Conservation (phyloP, 257 asterid genomes). For the Solanum lycopersicoides region DNA sequence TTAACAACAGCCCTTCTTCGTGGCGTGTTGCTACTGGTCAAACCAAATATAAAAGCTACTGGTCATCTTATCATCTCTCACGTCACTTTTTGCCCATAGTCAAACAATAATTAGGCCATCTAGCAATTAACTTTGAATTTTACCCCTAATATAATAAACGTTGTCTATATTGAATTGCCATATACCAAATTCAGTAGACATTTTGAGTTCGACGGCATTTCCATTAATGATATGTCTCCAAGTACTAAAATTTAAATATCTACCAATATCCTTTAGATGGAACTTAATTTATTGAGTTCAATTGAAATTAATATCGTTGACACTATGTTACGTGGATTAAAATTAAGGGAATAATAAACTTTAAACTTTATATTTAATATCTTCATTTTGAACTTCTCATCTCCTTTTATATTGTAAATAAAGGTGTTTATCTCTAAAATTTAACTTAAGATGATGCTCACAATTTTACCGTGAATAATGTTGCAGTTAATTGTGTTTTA, state of each 20-base stretch:
- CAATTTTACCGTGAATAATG: background rate
- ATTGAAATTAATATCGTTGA: background rate
- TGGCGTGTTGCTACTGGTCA: background rate
- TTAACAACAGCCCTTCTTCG: background rate
- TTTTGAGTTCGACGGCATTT: background rate
- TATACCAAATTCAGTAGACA: background rate
- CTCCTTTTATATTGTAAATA: background rate
- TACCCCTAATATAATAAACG: background rate
- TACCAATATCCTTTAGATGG: background rate
- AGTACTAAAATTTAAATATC: background rate
- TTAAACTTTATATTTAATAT: too few species aligned
- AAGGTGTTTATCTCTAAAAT: background rate
- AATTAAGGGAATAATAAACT: too few species aligned
- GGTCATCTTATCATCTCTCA: background rate
- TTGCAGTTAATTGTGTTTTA: background rate
- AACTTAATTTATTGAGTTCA: background rate
- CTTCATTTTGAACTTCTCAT: too few species aligned
- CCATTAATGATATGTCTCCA: background rate
- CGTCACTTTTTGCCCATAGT: background rate
- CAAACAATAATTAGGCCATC: conserved; percentile 9
- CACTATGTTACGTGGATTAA: too few species aligned
- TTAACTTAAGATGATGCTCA: background rate
- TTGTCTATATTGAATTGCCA: background rate
- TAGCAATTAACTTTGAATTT: background rate
- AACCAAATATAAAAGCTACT: background rate